These are phyloP conservation scores for Diaporthe sp. DNA, from an alignment of 2,329 filamentous ascomycete species.

Conservation along the genomic window DNA sequence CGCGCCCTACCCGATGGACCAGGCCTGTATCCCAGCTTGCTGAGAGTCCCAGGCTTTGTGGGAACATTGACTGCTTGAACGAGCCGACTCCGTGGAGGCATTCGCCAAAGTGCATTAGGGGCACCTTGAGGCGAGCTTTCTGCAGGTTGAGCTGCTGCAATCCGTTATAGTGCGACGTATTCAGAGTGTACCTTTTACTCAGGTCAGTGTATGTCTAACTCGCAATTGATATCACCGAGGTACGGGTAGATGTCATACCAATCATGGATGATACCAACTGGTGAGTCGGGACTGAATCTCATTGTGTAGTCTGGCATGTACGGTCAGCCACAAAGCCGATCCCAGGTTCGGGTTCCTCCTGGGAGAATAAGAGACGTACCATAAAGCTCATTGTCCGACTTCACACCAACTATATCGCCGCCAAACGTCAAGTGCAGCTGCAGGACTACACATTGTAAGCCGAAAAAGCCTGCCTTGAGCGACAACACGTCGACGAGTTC, in stretches of 20 bases:
- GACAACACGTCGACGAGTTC: conserved; percentile 3
- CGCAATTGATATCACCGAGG: background rate
- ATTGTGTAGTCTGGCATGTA: conserved; percentile 46
- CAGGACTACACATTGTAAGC: conserved; percentile 43
- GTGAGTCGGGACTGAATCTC: conserved; percentile 51
- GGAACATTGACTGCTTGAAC: conserved; percentile 60
- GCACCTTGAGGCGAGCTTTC: conserved; percentile 53
- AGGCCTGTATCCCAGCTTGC: conserved; percentile 57
- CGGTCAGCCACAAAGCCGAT: conserved; percentile 39
- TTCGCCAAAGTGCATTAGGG: conserved; percentile 57
- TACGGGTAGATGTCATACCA: conserved; percentile 44
- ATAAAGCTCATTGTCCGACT: conserved; percentile 54
- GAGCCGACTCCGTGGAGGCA: conserved; percentile 59
- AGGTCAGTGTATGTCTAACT: background rate
- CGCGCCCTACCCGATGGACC: conserved; percentile 55
- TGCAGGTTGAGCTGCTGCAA: conserved; percentile 53
- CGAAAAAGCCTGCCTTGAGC: conserved; percentile 23
- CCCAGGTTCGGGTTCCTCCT: too few relatives aligned
- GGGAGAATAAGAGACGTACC: too few relatives aligned
- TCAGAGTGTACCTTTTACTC: conserved; percentile 50
- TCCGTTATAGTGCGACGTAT: conserved; percentile 56
- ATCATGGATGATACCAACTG: conserved; percentile 57
- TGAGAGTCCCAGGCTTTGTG: conserved; percentile 55
- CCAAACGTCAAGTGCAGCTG: conserved; percentile 60
- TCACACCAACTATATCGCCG: conserved; percentile 54